phyloP scores from a whole-genome alignment of 495 filamentous ascomycete genomes.

The Penicillium egyptiacum region DNA sequence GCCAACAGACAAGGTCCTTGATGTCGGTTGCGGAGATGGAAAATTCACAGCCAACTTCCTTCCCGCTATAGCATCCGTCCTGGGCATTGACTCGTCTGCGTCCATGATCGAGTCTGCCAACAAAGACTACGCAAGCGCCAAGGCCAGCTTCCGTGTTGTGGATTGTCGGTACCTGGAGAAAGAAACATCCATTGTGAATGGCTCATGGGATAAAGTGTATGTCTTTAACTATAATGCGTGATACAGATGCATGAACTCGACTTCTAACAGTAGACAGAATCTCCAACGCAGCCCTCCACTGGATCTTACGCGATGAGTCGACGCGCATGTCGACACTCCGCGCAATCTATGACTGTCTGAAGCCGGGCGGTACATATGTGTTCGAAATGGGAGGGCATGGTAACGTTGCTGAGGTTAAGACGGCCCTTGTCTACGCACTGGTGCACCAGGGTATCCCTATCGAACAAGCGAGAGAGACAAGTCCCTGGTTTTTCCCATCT shows the following conservation, averaged over 20 bases:
- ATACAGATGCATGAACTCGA: neutral
- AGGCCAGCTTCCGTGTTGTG: constrained; percentile 40
- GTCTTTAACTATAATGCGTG: neutral
- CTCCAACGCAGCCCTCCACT: constrained; percentile 78
- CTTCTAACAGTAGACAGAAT: constrained; percentile 33
- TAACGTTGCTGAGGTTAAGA: constrained; percentile 64
- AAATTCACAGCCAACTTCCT: constrained; percentile 60
- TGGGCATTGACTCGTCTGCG: constrained; percentile 64
- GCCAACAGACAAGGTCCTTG: constrained; percentile 60
- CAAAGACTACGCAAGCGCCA: constrained; percentile 32
- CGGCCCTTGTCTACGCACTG: constrained; percentile 54
- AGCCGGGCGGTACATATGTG: constrained; percentile 58
- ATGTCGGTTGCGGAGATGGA: constrained; percentile 77
- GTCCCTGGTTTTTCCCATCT: constrained; percentile 76
- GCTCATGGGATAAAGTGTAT: constrained; percentile 56
- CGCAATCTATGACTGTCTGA: constrained; percentile 50
- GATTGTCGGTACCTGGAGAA: constrained; percentile 49
- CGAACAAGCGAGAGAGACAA: constrained; percentile 43
- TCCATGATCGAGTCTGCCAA: constrained; percentile 63
- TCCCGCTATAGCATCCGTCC: constrained; percentile 45
- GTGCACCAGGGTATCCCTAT: constrained; percentile 55
- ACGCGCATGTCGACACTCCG: constrained; percentile 43
- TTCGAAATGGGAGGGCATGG: constrained; percentile 77
- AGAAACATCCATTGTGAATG: constrained; percentile 32
- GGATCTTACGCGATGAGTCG: constrained; percentile 59